phyloP scores from a whole-genome alignment of 768 basidiomycete species.

The Boletus pseudo-olivaceus region DNA sequence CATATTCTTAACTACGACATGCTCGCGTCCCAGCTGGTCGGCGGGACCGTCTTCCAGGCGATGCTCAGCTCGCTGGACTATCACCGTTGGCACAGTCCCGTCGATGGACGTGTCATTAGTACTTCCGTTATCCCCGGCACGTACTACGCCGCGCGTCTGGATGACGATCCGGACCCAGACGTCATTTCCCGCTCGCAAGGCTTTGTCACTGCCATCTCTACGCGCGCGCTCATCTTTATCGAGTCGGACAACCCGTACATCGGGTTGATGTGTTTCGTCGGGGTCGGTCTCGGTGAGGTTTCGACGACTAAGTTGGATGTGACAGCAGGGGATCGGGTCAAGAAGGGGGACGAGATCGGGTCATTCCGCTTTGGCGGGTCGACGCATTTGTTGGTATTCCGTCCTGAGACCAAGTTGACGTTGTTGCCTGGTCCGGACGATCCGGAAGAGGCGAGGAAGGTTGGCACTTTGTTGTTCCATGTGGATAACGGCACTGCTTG shows the following conservation, averaged over 20 bases:
- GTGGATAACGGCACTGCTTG: constrained; percentile 2
- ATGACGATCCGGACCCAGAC: constrained; percentile 25
- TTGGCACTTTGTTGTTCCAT: constrained; percentile 20
- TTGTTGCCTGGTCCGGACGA: constrained; percentile 11
- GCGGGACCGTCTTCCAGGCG: constrained; percentile 53
- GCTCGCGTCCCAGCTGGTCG: constrained; percentile 40
- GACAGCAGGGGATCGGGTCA: constrained; percentile 40
- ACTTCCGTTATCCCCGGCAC: constrained; percentile 47
- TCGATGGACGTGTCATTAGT: constrained; percentile 42
- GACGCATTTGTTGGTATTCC: constrained; percentile 46
- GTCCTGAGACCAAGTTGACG: constrained; percentile 26
- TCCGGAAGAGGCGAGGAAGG: constrained; percentile 4
- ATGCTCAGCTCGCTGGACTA: constrained; percentile 42
- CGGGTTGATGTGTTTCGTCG: constrained; percentile 58
- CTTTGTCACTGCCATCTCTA: constrained; percentile 47
- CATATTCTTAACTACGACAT: constrained; percentile 50
- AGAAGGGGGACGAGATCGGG: constrained; percentile 55
- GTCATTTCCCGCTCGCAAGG: neutral
- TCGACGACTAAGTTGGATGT: constrained; percentile 57
- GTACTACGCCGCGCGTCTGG: constrained; percentile 43
- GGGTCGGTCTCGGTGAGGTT: constrained; percentile 59
- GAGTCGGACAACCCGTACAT: constrained; percentile 50
- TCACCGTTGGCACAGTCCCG: constrained; percentile 50
- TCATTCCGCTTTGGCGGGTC: constrained; percentile 66
- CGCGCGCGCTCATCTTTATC: constrained; percentile 58